phyloP scores from a whole-genome alignment of 805 yeast genomes.

The Candida ortonii region DNA sequence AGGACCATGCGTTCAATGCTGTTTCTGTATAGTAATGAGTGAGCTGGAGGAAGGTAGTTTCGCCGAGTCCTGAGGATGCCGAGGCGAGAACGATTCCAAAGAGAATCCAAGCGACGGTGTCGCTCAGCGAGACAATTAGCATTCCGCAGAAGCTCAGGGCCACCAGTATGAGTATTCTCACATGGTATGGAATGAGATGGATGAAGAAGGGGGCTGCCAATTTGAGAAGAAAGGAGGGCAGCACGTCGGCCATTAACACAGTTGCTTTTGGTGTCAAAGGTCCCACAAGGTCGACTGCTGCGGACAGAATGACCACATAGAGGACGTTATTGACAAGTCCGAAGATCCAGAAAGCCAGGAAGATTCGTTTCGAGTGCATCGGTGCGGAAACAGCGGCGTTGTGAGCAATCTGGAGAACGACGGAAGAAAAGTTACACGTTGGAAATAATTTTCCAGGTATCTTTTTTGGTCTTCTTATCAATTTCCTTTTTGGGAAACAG shows the following conservation, averaged over 20 bases:
- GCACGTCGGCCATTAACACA: conserved; percentile 80
- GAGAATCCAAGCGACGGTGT: conserved; percentile 40
- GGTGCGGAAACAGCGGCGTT: too few species aligned
- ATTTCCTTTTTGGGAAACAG: too few species aligned
- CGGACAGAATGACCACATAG: conserved; percentile 86
- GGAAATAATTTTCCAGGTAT: too few species aligned
- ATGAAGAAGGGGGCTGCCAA: conserved; percentile 75
- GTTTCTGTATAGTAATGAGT: conserved; percentile 66
- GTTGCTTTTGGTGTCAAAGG: conserved; percentile 78
- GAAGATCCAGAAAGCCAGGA: conserved; percentile 68
- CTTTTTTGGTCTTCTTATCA: too few species aligned
- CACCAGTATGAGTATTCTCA: conserved; percentile 55
- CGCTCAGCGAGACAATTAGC: conserved; percentile 55
- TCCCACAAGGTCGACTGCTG: conserved; percentile 91
- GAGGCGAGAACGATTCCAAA: conserved; percentile 80
- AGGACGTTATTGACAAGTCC: conserved; percentile 87
- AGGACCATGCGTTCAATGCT: conserved; percentile 80
- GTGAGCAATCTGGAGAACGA: too few species aligned
- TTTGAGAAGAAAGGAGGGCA: conserved; percentile 77
- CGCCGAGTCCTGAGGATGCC: conserved; percentile 85
- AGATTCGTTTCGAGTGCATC: conserved; percentile 28
- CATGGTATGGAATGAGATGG: conserved; percentile 57
- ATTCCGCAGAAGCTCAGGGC: conserved; percentile 67
- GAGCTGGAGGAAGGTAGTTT: conserved; percentile 79
- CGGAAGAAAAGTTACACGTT: too few species aligned